Conservation (phyloP, 1,284 basidiomycete genomes). For the Rhodofomes roseus region DNA sequence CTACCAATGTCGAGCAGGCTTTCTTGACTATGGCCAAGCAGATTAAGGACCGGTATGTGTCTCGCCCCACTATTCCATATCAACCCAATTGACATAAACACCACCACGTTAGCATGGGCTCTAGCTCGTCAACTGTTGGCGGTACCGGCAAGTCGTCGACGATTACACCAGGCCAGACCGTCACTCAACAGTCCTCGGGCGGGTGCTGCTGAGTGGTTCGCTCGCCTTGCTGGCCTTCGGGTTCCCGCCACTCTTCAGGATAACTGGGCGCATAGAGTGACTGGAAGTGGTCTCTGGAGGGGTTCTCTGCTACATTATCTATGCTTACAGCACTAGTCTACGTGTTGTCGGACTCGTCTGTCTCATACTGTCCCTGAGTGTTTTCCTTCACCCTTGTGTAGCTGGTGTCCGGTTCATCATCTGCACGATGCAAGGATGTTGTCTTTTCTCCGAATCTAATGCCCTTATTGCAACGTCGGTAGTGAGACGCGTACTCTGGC, state of each 20-base stretch:
- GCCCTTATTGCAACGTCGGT: neutral
- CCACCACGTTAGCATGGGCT: conserved; percentile 61
- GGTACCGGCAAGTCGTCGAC: conserved; percentile 69
- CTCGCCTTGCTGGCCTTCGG: conserved; percentile 4
- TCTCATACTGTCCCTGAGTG: conserved; percentile 12
- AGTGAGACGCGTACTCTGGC: neutral
- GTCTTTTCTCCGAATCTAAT: neutral
- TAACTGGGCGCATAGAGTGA: conserved; percentile 10
- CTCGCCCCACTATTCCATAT: neutral
- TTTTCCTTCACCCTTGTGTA: neutral
- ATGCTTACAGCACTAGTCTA: conserved; percentile 26
- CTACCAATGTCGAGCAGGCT: conserved; percentile 98
- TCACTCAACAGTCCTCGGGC: conserved; percentile 68
- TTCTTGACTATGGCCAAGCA: conserved; percentile 99
- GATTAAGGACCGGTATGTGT: conserved; percentile 87
- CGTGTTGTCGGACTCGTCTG: conserved; percentile 25
- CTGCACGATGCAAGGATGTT: conserved; percentile 2
- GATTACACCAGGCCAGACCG: conserved; percentile 72
- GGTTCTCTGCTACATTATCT: conserved; percentile 27
- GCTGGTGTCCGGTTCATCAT: conserved; percentile 6
- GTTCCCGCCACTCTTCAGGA: conserved; percentile 8
- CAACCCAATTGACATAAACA: conserved; percentile 8
- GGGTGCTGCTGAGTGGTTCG: conserved; percentile 64
- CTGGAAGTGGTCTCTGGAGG: conserved; percentile 15
- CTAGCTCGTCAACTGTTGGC: conserved; percentile 65